Percentiles rank a stretch among this genome's conserved stretches.
These are phyloP conservation scores for Postia placenta DNA, from an alignment of 768 basidiomycete species.

Conservation along the genomic window DNA sequence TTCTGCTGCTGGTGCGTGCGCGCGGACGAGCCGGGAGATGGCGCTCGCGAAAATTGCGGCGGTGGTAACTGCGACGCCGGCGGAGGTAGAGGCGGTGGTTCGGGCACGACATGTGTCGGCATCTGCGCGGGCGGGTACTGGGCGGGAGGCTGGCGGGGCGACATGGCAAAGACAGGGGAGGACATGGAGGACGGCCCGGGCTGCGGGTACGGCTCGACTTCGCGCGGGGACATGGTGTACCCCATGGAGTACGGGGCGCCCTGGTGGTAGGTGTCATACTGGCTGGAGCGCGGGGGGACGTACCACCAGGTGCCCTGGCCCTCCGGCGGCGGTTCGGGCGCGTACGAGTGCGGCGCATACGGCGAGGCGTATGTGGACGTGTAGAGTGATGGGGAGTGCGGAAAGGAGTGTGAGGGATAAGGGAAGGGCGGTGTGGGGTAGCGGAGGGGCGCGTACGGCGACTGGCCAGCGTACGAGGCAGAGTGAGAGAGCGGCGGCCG, in stretches of 20 bases:
- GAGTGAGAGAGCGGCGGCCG: conserved; percentile 12
- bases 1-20: not conserved
- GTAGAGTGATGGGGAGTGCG: conserved; percentile 15
- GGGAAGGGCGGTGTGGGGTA: conserved; percentile 24
- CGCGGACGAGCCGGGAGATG: not conserved
- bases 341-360: conserved; percentile 30
- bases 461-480: conserved; percentile 14
- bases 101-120: too few relatives aligned
- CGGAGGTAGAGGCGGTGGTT: conserved; percentile 7
- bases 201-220: conserved; percentile 13
- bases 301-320: conserved; percentile 53
- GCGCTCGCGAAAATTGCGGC: not conserved
- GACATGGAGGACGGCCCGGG: conserved; percentile 5
- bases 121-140: conserved; percentile 7
- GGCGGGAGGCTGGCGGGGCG: conserved; percentile 7
- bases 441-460: conserved; percentile 18
- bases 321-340: conserved; percentile 30
- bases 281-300: conserved; percentile 26
- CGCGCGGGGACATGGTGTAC: conserved; percentile 12
- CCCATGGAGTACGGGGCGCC: conserved; percentile 18
- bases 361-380: conserved; percentile 30
- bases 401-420: conserved; percentile 19
- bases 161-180: conserved; percentile 9
- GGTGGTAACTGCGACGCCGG: not conserved
- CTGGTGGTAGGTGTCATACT: conserved; percentile 17